phyloP scores from a whole-genome alignment of 2,329 filamentous ascomycete genomes.

The Colletotrichum sp. region DNA sequence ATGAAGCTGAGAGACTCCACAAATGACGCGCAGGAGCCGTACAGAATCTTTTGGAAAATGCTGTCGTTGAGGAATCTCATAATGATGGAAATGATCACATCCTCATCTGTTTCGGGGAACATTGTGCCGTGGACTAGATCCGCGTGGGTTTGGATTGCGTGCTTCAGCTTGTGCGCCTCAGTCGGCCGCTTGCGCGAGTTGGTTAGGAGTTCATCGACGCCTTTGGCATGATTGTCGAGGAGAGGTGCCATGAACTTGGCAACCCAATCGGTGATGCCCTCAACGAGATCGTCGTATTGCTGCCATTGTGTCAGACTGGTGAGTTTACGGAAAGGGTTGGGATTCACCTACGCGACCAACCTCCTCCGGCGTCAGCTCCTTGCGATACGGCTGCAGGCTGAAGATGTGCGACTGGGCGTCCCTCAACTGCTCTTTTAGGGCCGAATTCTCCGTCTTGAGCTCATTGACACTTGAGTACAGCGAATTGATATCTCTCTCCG shows the following conservation, averaged over 20 bases:
- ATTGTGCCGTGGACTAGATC: conserved; percentile 35
- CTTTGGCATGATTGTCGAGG: conserved; percentile 30
- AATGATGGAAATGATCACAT: conserved; percentile 37
- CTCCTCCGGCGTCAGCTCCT: conserved; percentile 40
- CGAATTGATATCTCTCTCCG: conserved; percentile 27
- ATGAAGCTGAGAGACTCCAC: conserved; percentile 35
- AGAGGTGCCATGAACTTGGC: conserved; percentile 35
- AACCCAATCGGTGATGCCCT: conserved; percentile 39
- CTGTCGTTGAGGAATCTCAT: conserved; percentile 39
- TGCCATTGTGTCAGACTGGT: conserved; percentile 23
- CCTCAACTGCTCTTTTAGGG: conserved; percentile 33
- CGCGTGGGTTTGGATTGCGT: conserved; percentile 28
- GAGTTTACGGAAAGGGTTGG: background rate
- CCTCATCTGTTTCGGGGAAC: conserved; percentile 42
- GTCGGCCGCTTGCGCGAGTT: conserved; percentile 25
- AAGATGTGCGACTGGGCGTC: conserved; percentile 45
- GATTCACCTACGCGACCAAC: conserved; percentile 34
- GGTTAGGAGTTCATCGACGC: conserved; percentile 25
- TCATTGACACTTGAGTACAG: conserved; percentile 24
- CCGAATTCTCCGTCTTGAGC: conserved; percentile 30
- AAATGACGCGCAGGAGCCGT: conserved; percentile 25
- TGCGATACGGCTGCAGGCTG: conserved; percentile 43
- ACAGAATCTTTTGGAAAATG: conserved; percentile 38
- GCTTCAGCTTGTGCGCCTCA: conserved; percentile 31
- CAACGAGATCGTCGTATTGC: conserved; percentile 41